phyloP scores from a whole-genome alignment of 495 filamentous ascomycete genomes.

The Cryomyces antarcticus region DNA sequence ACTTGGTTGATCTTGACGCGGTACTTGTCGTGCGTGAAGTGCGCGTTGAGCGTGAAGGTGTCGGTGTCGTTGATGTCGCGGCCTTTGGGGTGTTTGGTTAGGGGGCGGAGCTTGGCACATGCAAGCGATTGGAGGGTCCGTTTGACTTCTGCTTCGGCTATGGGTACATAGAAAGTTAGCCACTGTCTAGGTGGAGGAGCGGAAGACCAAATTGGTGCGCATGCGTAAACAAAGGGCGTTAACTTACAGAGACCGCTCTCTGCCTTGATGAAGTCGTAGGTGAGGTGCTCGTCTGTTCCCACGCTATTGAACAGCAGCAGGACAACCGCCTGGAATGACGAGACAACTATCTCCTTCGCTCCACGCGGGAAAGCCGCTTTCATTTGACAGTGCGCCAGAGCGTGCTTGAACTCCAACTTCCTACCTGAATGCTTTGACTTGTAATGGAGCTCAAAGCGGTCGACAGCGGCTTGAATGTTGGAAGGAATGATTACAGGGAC shows the following conservation, averaged over 20 bases:
- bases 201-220: constrained; percentile 2
- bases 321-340: constrained; percentile 77
- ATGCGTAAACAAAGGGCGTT: not conserved
- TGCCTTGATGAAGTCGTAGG: constrained; percentile 48
- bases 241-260: constrained; percentile 45
- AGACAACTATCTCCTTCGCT: constrained; percentile 68
- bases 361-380: constrained; percentile 58
- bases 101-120: constrained; percentile 70
- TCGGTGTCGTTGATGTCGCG: constrained; percentile 59
- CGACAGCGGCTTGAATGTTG: constrained; percentile 45
- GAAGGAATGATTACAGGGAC: constrained; percentile 52
- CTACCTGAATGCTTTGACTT: constrained; percentile 68
- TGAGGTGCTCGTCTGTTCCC: constrained; percentile 30
- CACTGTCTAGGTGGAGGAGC: not conserved
- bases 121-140: constrained; percentile 89
- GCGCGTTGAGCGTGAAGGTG: constrained; percentile 56
- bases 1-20: constrained; percentile 98
- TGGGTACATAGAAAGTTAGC: constrained; percentile 1
- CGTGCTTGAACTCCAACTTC: constrained; percentile 79
- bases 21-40: constrained; percentile 62
- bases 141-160: constrained; percentile 54
- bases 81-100: constrained; percentile 69
- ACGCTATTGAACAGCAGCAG: constrained; percentile 79
- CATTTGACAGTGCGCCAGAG: constrained; percentile 69
- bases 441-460: constrained; percentile 65